These are phyloP conservation scores for Phytophthora uliginosa DNA, from an alignment of 352 stramenopile species.

Conservation along the genomic window DNA sequence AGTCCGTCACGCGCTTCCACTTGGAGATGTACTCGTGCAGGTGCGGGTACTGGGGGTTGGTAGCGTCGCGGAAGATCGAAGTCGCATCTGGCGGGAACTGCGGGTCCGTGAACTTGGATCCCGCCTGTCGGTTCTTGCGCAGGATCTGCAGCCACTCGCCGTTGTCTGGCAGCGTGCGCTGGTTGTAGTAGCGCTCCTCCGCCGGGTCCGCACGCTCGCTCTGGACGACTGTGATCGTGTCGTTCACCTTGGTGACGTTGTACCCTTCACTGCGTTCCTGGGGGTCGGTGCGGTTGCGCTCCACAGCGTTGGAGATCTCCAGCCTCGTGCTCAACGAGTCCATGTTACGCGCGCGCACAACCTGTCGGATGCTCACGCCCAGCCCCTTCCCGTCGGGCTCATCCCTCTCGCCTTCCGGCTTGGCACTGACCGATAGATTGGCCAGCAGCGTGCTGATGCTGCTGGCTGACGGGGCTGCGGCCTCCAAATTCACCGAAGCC, in stretches of 20 bases:
- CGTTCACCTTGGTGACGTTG: constrained; percentile 81
- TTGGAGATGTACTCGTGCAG: constrained; percentile 84
- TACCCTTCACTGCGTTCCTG: constrained; percentile 72
- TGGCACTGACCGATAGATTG: constrained; percentile 65
- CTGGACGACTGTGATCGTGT: constrained; percentile 75
- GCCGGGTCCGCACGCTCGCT: constrained; percentile 62
- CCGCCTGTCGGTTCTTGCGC: constrained; percentile 73
- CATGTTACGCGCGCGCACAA: constrained; percentile 74
- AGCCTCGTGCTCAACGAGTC: constrained; percentile 78
- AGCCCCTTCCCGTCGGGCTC: constrained; percentile 75
- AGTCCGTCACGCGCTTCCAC: constrained; percentile 88
- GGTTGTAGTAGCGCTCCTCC: constrained; percentile 82
- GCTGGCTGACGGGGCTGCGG: constrained; percentile 41
- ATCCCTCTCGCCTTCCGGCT: constrained; percentile 53
- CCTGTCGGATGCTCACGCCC: constrained; percentile 65
- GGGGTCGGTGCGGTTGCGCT: constrained; percentile 67
- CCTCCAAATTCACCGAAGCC: constrained; percentile 59
- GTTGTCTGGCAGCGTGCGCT: constrained; percentile 73
- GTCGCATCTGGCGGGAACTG: constrained; percentile 79
- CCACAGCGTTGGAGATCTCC: constrained; percentile 76
- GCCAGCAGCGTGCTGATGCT: constrained; percentile 72
- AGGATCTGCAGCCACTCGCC: constrained; percentile 81
- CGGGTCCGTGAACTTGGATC: constrained; percentile 85
- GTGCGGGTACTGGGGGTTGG: constrained; percentile 77
- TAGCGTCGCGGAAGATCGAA: constrained; percentile 74